Conservation (phyloP, 805 yeast species). For the Kuraishia cidri region DNA sequence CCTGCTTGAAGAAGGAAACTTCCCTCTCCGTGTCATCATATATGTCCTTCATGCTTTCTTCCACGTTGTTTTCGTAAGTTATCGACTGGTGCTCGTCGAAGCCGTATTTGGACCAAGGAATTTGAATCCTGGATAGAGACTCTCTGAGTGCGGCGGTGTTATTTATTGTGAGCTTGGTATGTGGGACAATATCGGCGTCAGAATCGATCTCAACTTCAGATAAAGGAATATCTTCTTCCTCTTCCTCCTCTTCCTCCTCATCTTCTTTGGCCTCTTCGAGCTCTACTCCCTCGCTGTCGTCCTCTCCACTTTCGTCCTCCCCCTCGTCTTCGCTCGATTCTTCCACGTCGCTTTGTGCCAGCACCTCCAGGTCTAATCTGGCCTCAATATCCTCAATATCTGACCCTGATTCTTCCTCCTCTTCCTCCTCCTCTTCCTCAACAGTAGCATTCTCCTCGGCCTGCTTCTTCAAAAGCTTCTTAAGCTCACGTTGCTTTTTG, state of each 20-base stretch:
- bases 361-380: conserved; percentile 11
- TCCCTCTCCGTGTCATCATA: conserved; percentile 96
- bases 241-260: conserved; percentile 52
- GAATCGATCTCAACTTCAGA: conserved; percentile 91
- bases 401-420: conserved; percentile 20
- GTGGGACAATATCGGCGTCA: conserved; percentile 91
- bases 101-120: conserved; percentile 56
- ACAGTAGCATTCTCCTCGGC: conserved; percentile 25
- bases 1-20: conserved; percentile 91
- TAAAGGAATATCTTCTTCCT: conserved; percentile 75
- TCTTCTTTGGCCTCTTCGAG: conserved; percentile 30
- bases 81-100: conserved; percentile 82
- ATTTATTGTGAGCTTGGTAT: conserved; percentile 82
- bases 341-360: conserved; percentile 15
- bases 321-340: conserved; percentile 22
- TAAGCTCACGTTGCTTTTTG: conserved; percentile 53
- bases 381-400: conserved; percentile 9
- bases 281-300: conserved; percentile 14
- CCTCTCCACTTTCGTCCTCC: conserved; percentile 9
- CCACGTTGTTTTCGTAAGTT: conserved; percentile 51
- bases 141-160: conserved; percentile 78
- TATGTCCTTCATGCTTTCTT: conserved; percentile 67
- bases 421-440: conserved; percentile 22
- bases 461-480: conserved; percentile 30
- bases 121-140: conserved; percentile 54